Evolutionary conservation across 495 filamentous ascomycete species (phyloP).

Genomic region (Aspergillus bridgeri): DNA sequence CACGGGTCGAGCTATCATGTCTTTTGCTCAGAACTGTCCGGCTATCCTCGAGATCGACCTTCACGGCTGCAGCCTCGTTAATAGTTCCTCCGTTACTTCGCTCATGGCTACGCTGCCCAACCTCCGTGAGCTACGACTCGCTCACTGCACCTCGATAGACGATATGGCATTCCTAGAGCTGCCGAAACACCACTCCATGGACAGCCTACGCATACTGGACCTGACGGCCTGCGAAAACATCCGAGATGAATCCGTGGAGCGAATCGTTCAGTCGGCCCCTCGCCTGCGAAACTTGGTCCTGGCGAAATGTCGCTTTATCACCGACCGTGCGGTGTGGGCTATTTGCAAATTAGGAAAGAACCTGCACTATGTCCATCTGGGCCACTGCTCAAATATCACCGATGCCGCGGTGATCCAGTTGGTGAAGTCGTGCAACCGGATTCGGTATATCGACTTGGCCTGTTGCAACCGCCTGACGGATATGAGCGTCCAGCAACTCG

Average conservation of each 20-base stretch:
- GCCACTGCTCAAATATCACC: constrained; percentile 88
- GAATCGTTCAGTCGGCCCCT: constrained; percentile 80
- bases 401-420: constrained; percentile 80
- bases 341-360: constrained; percentile 93
- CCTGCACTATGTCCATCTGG: constrained; percentile 91
- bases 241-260: constrained; percentile 80
- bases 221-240: constrained; percentile 81
- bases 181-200: constrained; percentile 64
- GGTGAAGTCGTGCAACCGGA: constrained; percentile 83
- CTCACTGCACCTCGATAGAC: constrained; percentile 76
- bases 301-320: constrained; percentile 89
- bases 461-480: constrained; percentile 93
- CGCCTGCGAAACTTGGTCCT: constrained; percentile 89
- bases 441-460: constrained; percentile 95
- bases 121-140: constrained; percentile 83
- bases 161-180: constrained; percentile 83
- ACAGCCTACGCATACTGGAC: constrained; percentile 89
- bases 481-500: constrained; percentile 76
- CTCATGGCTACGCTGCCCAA: constrained; percentile 72
- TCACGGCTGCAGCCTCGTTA: constrained; percentile 76
- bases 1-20: constrained; percentile 72
- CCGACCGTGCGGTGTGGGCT: constrained; percentile 80
- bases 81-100: constrained; percentile 73
- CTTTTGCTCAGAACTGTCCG: constrained; percentile 82
- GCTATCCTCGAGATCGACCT: constrained; percentile 96